phyloP scores from a whole-genome alignment of 2,329 filamentous ascomycete genomes.

The Trichoderma breve region DNA sequence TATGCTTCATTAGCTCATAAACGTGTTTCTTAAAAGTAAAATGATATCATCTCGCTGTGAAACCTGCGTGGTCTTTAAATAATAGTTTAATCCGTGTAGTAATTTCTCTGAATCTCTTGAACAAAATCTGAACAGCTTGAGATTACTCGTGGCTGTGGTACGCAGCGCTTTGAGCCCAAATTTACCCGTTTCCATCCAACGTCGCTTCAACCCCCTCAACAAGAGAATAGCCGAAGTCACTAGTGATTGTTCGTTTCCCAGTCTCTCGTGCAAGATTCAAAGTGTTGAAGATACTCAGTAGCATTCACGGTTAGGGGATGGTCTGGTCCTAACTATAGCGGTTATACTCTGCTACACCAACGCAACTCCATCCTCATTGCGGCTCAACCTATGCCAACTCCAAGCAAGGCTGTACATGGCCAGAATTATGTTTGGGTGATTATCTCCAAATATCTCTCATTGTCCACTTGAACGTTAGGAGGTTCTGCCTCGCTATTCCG shows the following conservation, averaged over 20 bases:
- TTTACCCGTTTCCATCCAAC: background rate
- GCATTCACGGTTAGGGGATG: background rate
- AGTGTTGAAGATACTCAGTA: background rate
- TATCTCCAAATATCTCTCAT: too few relatives aligned
- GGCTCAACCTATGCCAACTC: background rate
- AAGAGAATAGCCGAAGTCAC: background rate
- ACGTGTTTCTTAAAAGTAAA: background rate
- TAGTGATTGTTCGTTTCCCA: background rate
- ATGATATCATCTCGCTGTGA: background rate
- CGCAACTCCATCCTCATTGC: background rate
- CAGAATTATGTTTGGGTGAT: too few relatives aligned
- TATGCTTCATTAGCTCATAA: too few relatives aligned
- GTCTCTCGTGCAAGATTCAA: background rate
- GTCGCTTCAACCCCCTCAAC: background rate
- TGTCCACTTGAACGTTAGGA: too few relatives aligned
- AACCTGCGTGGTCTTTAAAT: background rate
- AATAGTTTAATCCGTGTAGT: background rate
- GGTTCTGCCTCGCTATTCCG: too few relatives aligned
- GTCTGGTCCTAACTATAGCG: background rate
- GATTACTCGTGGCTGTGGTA: background rate
- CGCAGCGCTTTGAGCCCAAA: background rate
- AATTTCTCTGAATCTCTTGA: background rate
- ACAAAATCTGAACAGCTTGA: background rate
- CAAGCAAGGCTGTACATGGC: background rate
- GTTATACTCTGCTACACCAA: background rate